Evolutionary conservation across 2,329 filamentous ascomycete species (phyloP), one percentile per base, ranked within the genome.

Genomic region (Ceratocystis alfenasii): DNA sequence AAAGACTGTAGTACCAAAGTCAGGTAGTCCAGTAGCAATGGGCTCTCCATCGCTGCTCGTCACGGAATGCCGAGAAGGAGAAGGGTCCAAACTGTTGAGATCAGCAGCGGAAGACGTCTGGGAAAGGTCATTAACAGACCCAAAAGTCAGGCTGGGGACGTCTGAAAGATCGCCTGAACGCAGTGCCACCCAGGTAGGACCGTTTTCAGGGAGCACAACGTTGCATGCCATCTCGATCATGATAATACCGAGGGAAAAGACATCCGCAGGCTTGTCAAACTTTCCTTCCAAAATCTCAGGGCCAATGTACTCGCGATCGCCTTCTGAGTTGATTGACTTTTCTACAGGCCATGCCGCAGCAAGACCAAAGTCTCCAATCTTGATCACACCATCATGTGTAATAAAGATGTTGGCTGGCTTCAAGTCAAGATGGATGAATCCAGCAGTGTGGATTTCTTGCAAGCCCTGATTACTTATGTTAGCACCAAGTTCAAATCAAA

Each of bases 221-320:
- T 99, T 99, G 69, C 89, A 91, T 30, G 91, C 93, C 71, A 92
- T 94, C 77, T 99, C 94, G 62, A 96, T 84, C 74, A 96, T 89
- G 75, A 97, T 95, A 71, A 97, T 83, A 63, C 94, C 94, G 36
- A 99, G 83, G 10, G 94, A 90, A 75, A 96, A 99, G 63, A 99
- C 83, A 75, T 99, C 94, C 45, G 91, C 89, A 46, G 93, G 89
- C 74, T 93, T 94, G 76, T 95, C 91, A 70, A 88, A 94, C 69
- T 86, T 84, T 53, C 92, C 93, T 72, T 85, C 84, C 22, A 99
- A 83, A 68, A 96, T 90, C 75, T 99, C 94, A 0, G 92, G 92
- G 0, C 89, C 93, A 73, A 99, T 93, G 74, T 99, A 99, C 74
- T 96, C 90, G 62, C 94, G 89, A 74, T 99, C 94, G 41, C 94